Conservation (phyloP, 345 rosid genomes). For the Populus deltoides region DNA sequence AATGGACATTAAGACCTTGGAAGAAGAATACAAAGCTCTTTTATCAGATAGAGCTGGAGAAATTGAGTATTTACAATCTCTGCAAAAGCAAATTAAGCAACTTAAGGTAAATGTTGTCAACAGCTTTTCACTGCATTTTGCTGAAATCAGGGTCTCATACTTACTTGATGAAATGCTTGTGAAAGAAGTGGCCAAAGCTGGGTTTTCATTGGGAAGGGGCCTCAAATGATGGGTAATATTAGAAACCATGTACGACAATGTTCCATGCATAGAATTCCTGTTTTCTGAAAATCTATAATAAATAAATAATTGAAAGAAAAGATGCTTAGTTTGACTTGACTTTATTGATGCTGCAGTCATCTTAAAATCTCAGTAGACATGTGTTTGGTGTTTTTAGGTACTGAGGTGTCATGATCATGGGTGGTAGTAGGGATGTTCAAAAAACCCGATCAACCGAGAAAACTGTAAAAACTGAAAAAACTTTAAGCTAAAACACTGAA, state of each 20-base stretch:
- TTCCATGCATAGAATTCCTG: background rate
- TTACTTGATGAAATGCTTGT: background rate
- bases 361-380: background rate
- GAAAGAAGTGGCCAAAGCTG: background rate
- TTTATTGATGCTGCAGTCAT: background rate
- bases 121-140: background rate
- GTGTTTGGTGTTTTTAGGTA: background rate
- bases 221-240: background rate
- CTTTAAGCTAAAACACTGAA: background rate
- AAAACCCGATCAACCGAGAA: background rate
- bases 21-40: constrained; percentile 51
- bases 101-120: constrained; percentile 43
- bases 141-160: background rate
- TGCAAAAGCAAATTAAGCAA: constrained; percentile 48
- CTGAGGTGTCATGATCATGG: too few species aligned
- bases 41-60: constrained; percentile 58
- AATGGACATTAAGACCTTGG: constrained; percentile 46
- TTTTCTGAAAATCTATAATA: background rate
- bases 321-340: background rate
- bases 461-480: background rate
- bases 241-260: background rate
- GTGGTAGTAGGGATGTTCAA: background rate
- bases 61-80: constrained; percentile 46
- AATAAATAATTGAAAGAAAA: background rate
- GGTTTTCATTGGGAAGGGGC: background rate